Conservation (phyloP, 2,329 filamentous ascomycete genomes). For the Lecanicillium sp. region DNA sequence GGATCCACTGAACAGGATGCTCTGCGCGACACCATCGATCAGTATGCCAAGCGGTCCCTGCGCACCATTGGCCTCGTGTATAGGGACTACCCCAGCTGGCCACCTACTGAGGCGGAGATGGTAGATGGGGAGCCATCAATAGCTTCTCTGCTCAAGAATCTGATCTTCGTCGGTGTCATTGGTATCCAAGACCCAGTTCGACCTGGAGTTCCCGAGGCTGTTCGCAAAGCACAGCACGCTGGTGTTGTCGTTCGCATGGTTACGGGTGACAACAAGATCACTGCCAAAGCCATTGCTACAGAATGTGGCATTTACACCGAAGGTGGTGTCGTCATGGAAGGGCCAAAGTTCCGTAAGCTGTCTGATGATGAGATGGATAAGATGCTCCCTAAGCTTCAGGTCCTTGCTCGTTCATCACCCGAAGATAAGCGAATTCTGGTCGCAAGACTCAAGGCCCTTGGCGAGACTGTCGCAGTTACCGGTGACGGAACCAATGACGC, state of each 20-base stretch:
- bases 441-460: slow-evolving; percentile 50
- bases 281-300: slow-evolving; percentile 62
- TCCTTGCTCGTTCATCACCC: slow-evolving; percentile 56
- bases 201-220: slow-evolving; percentile 55
- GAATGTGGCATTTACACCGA: slow-evolving; percentile 60
- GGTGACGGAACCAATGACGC: slow-evolving; percentile 57
- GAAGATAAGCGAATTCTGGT: slow-evolving; percentile 60
- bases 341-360: slow-evolving; percentile 56
- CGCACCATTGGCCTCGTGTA: slow-evolving; percentile 70
- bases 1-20: slow-evolving; percentile 45
- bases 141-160: slow-evolving; percentile 48
- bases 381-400: slow-evolving; percentile 50
- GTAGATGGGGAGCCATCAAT: slow-evolving; percentile 51
- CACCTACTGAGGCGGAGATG: slow-evolving; percentile 55
- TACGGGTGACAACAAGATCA: slow-evolving; percentile 59
- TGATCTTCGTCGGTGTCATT: slow-evolving; percentile 64
- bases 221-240: slow-evolving; percentile 53
- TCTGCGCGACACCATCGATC: slow-evolving; percentile 45
- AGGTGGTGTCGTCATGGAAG: slow-evolving; percentile 59
- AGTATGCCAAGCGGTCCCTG: slow-evolving; percentile 56
- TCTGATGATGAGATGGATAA: slow-evolving; percentile 49
- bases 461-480: slow-evolving; percentile 50
- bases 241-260: slow-evolving; percentile 66
- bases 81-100: slow-evolving; percentile 63
- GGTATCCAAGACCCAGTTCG: slow-evolving; percentile 65